Percentiles rank a stretch among this genome's conserved stretches.
Evolutionary conservation across 2,329 filamentous ascomycete species (phyloP).

Genomic region (Talaromyces funiculosus): DNA sequence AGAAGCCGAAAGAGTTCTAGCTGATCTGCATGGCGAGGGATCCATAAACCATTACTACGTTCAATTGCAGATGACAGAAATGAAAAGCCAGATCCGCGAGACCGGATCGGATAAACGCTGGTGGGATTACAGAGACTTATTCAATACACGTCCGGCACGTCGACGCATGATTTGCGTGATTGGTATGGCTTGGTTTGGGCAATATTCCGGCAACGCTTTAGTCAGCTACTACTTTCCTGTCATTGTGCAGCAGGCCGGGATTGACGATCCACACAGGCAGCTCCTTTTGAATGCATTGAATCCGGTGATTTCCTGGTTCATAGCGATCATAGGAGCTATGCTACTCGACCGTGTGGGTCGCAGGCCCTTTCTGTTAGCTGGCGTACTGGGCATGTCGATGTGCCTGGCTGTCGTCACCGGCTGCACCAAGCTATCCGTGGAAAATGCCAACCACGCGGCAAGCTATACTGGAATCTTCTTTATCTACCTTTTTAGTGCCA

Average conservation of each 20-base stretch:
- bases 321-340: conserved; percentile 9
- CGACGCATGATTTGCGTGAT: conserved; percentile 35
- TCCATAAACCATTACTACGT: not conserved
- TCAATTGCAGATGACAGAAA: conserved; percentile 8
- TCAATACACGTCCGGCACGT: conserved; percentile 25
- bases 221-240: conserved; percentile 14
- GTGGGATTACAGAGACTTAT: conserved; percentile 15
- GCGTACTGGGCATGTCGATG: conserved; percentile 13
- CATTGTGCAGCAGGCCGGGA: conserved; percentile 11
- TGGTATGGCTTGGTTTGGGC: conserved; percentile 39
- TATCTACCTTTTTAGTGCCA: conserved; percentile 39
- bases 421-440: conserved; percentile 11
- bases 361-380: conserved; percentile 7
- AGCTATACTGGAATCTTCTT: conserved; percentile 40
- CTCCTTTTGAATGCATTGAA: conserved; percentile 12
- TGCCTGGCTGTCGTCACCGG: conserved; percentile 12
- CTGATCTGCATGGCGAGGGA: conserved; percentile 6
- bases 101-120: conserved; percentile 10
- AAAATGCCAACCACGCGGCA: conserved; percentile 16
- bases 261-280: conserved; percentile 9
- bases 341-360: conserved; percentile 11
- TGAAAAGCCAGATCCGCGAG: conserved; percentile 9
- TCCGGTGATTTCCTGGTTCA: conserved; percentile 6
- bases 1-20: conserved; percentile 10
- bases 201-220: conserved; percentile 29